These are phyloP conservation scores for Globomyces sp. DNA, from an alignment of 371 early-diverging fungal species.

Conservation along the genomic window DNA sequence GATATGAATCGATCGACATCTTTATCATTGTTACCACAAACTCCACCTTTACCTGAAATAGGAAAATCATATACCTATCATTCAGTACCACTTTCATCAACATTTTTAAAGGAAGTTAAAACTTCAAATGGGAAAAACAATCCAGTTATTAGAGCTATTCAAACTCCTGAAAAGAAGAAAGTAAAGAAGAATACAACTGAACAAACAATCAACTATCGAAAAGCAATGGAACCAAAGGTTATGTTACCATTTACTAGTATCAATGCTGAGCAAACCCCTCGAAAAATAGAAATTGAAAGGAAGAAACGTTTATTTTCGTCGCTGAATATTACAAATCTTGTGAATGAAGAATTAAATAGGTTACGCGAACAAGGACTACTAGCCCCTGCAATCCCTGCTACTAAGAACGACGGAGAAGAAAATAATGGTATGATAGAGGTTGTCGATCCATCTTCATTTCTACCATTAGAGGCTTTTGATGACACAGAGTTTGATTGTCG, in stretches of 20 bases:
- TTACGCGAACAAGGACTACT: constrained; percentile 2
- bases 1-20: too few species aligned
- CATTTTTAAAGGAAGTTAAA: not conserved
- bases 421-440: not conserved
- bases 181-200: constrained; percentile 8
- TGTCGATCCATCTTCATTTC: constrained; percentile 14
- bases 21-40: not conserved
- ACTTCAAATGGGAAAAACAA: constrained; percentile 8
- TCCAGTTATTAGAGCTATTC: not conserved
- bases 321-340: constrained; percentile 36
- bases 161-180: not conserved
- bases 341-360: constrained; percentile 22
- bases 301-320: constrained; percentile 42
- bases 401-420: not conserved
- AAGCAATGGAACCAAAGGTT: constrained; percentile 56
- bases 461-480: constrained; percentile 50
- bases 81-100: not conserved
- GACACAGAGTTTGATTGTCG: constrained; percentile 50
- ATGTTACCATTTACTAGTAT: constrained; percentile 41
- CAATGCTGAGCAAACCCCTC: constrained; percentile 45
- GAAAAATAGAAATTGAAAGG: constrained; percentile 56
- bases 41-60: not conserved
- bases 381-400: not conserved
- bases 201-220: constrained; percentile 27
- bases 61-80: not conserved